Conservation (phyloP, 352 stramenopile species). For the Phytopythium oedochilum region DNA sequence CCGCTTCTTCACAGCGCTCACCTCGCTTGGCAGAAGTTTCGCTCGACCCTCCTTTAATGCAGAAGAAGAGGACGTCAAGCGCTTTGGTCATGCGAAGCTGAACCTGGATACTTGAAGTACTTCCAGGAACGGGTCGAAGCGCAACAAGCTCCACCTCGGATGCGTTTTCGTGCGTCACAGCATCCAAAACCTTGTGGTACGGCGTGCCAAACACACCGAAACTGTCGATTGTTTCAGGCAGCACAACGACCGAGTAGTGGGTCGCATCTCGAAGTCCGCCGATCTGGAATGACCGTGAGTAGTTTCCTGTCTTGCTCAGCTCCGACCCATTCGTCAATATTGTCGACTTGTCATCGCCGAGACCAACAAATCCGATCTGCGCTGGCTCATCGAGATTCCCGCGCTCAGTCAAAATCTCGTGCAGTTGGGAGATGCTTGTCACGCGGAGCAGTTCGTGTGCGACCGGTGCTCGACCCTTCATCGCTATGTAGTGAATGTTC, state of each 20-base stretch:
- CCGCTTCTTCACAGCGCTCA: constrained; percentile 27
- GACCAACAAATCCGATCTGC: neutral
- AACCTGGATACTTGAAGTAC: constrained; percentile 32
- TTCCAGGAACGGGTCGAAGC: constrained; percentile 27
- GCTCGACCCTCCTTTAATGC: constrained; percentile 12
- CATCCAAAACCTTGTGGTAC: constrained; percentile 40
- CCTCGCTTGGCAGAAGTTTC: neutral
- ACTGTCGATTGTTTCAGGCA: constrained; percentile 62
- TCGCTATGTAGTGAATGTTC: constrained; percentile 53
- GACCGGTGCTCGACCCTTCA: constrained; percentile 4
- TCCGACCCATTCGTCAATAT: constrained; percentile 2
- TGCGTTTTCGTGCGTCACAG: constrained; percentile 58
- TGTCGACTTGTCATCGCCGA: neutral
- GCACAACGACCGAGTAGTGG: constrained; percentile 43
- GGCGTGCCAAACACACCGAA: constrained; percentile 51
- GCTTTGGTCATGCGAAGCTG: constrained; percentile 52
- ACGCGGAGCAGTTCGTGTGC: constrained; percentile 6
- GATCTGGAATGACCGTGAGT: constrained; percentile 31
- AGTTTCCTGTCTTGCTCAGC: neutral
- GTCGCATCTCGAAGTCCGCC: constrained; percentile 37
- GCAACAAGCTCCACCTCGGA: constrained; percentile 37
- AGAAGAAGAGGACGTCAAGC: constrained; percentile 47
- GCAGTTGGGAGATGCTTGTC: constrained; percentile 24
- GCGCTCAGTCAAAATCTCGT: constrained; percentile 16
- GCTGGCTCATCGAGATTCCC: neutral